Percentiles rank a stretch among this genome's conserved stretches.
Conservation (phyloP, 2,329 filamentous ascomycete genomes). For the Lizonia empirigonia region DNA sequence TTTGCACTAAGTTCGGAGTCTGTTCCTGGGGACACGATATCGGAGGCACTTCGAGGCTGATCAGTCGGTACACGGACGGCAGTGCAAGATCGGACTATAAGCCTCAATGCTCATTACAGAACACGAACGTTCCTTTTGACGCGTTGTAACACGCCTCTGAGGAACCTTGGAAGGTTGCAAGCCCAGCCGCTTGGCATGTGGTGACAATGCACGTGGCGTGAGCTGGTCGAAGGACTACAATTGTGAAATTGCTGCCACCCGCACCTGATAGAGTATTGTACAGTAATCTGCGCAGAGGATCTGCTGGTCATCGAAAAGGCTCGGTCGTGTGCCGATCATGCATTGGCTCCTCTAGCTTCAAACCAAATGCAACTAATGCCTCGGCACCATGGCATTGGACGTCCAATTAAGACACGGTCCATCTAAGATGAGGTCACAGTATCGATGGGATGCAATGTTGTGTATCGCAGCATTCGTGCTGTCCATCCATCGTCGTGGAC, state of each 20-base stretch:
- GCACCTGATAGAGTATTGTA: neutral
- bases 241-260: neutral
- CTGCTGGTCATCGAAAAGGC: neutral
- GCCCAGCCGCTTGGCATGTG: neutral
- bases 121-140: neutral
- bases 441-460: too few species aligned
- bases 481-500: too few species aligned
- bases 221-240: neutral
- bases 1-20: too few species aligned
- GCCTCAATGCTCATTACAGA: neutral
- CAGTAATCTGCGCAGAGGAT: neutral
- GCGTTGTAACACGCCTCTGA: conserved; percentile 9
- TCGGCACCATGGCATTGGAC: too few species aligned
- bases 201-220: neutral
- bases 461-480: too few species aligned
- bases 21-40: too few species aligned
- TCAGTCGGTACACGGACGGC: neutral
- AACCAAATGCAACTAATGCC: neutral
- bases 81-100: neutral
- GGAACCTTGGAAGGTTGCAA: neutral
- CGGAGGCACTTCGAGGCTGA: too few species aligned
- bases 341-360: neutral
- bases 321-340: neutral
- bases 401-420: too few species aligned
- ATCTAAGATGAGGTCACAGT: too few species aligned